A percentile compares a stretch with the other conserved stretches of the same genome.
phyloP scores from a whole-genome alignment of 495 filamentous ascomycete genomes.

The Aspergillus leporis region DNA sequence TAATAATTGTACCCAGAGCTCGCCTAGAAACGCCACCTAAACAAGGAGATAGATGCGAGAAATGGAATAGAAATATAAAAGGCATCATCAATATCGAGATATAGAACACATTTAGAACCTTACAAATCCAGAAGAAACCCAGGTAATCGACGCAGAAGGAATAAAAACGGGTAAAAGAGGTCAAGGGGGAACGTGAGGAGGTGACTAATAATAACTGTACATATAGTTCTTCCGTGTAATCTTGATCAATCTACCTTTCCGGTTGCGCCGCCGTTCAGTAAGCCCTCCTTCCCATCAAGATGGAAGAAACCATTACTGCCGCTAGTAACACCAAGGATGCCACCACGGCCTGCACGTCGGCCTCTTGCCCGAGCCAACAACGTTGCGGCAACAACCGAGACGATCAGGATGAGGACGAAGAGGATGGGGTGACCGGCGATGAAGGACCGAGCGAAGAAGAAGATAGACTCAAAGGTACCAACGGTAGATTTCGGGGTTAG shows the following conservation, averaged over 20 bases:
- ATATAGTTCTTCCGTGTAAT: conserved; percentile 23
- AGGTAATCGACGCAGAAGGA: conserved; percentile 15
- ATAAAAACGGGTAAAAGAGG: conserved; percentile 12
- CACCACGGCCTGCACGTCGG: conserved; percentile 40
- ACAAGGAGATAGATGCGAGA: conserved; percentile 6
- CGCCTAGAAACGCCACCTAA: conserved; percentile 8
- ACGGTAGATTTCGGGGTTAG: conserved; percentile 86
- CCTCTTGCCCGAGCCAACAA: conserved; percentile 37
- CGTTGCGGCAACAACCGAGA: conserved; percentile 35
- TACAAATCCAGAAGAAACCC: conserved; percentile 13
- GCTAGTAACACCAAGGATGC: conserved; percentile 57
- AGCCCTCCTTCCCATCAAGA: conserved; percentile 74
- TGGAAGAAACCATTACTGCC: conserved; percentile 70
- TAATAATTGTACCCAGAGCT: background rate
- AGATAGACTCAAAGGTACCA: conserved; percentile 70
- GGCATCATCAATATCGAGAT: conserved; percentile 11
- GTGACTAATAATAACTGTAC: conserved; percentile 42
- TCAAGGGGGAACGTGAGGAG: conserved; percentile 29
- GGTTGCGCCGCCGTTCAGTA: conserved; percentile 56
- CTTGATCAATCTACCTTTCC: conserved; percentile 76
- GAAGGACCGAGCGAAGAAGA: conserved; percentile 71
- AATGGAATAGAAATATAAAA: background rate
- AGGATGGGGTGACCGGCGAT: conserved; percentile 72
- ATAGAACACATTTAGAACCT: background rate
- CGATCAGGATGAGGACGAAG: conserved; percentile 60